Evolutionary conservation across 1,139 yeast species (phyloP), one percentile per base, ranked within the genome.

Genomic region (Debaryomyces fabryi): DNA sequence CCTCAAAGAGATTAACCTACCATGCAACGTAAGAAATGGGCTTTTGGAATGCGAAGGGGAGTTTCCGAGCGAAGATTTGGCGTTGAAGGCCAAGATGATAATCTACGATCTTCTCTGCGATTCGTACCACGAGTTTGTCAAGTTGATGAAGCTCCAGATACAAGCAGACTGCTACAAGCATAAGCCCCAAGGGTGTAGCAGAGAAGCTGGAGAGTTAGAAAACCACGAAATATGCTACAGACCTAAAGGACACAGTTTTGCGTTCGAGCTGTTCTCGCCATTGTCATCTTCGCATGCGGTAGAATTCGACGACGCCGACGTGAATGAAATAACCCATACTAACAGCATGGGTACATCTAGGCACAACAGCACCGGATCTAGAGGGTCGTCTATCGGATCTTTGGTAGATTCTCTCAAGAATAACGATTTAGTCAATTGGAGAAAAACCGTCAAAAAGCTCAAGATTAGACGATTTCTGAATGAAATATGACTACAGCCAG

Each of bases 1-100:
- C 2, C 52, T 58, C n/a, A 66, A 64, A 49, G 77, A 72, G 51
- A 63, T 72, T 51, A 72, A 72, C 48, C 50, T 72, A 8, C 72
- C 76, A 0, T 60, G 61, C 46, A 51, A 49, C 18, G 52, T 64
- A 30, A 62, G 58, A 43, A 52, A 53, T 35, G 47, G 44, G 25
- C 52, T 61, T 29, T 41, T 39, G 44, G 49, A 49, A 18, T 46
- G 53, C 12, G 52, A 46, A 18, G 49, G 52, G 12, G 52, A 47
- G 16, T 42, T 55, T 6, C 68, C 69, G 4, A 49, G 42, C 23
- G 16, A 35, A 39, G 54, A 57, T 33, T 48, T 45, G 38, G 47
- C 56, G 15, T 48, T 48, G 42, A 55, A 58, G 49, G 66, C 64
- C 23, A 62, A 59, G 40, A 58, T 59, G 47, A 56, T 65, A 30